Conservation (phyloP, 176 grass and related monocot species). For the Triticum monococcum region DNA sequence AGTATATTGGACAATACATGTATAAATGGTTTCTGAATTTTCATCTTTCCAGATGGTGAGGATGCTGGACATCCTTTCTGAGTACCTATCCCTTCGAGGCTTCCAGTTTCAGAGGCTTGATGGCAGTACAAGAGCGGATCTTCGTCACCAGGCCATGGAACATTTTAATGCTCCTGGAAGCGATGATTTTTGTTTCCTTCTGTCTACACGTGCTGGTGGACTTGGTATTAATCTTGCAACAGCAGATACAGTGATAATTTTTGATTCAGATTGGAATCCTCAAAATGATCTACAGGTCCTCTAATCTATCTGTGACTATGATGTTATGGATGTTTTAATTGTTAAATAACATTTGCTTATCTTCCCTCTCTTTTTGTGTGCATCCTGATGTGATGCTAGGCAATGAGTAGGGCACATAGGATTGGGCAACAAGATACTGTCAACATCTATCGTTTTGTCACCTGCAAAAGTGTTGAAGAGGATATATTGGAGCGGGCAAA, state of each 20-base stretch:
- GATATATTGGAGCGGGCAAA: conserved; percentile 98
- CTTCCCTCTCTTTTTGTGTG: not conserved
- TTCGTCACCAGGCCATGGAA: conserved; percentile 99
- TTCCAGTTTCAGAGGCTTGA: conserved; percentile 99
- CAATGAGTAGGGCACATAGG: conserved; percentile 99
- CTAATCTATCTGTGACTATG: not conserved
- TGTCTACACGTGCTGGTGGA: conserved; percentile 96
- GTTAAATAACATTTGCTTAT: conserved; percentile 15
- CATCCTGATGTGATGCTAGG: conserved; percentile 42
- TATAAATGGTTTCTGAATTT: conserved; percentile 1
- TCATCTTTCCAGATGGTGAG: conserved; percentile 85
- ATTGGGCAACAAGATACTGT: conserved; percentile 99
- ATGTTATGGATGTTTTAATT: not conserved
- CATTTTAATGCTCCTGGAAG: conserved; percentile 99
- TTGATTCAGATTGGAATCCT: conserved; percentile 99
- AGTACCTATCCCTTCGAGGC: conserved; percentile 90
- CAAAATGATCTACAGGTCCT: conserved; percentile 98
- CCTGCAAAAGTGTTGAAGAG: conserved; percentile 98
- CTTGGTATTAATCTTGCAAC: conserved; percentile 99
- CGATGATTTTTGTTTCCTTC: conserved; percentile 98
- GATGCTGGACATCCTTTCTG: conserved; percentile 99
- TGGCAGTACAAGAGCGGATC: conserved; percentile 96
- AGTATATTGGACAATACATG: not conserved
- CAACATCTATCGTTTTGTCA: conserved; percentile 98
- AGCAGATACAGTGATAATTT: conserved; percentile 98